phyloP scores from a whole-genome alignment of 2,329 filamentous ascomycete genomes.

The Proliferodiscus dingleyae region DNA sequence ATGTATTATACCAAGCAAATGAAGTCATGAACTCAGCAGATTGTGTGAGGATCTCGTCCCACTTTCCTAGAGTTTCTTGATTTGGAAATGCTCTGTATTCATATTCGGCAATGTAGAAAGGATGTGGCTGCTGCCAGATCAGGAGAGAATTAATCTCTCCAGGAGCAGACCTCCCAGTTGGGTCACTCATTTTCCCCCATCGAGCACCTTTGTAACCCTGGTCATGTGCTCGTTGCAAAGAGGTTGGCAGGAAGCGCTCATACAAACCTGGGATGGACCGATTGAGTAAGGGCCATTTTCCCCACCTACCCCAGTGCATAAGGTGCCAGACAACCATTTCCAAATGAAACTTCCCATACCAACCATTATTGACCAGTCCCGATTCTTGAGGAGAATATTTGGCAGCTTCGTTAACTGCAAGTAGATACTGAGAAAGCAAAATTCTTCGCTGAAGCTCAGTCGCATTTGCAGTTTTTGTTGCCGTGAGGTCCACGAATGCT shows the following conservation, averaged over 20 bases:
- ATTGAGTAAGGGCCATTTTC: slow-evolving; percentile 34
- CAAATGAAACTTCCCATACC: slow-evolving; percentile 43
- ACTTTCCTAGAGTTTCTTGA: slow-evolving; percentile 41
- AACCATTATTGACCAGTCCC: slow-evolving; percentile 42
- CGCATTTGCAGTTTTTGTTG: slow-evolving; percentile 33
- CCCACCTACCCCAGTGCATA: slow-evolving; percentile 38
- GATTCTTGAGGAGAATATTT: slow-evolving; percentile 39
- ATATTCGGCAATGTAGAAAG: slow-evolving; percentile 53
- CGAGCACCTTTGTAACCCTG: slow-evolving; percentile 37
- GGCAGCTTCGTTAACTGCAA: slow-evolving; percentile 39
- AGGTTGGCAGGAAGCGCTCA: slow-evolving; percentile 31
- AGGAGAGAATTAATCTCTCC: slow-evolving; percentile 57
- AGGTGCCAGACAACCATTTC: slow-evolving; percentile 42
- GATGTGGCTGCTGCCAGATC: slow-evolving; percentile 59
- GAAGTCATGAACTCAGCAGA: slow-evolving; percentile 56
- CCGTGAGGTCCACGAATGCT: slow-evolving; percentile 39
- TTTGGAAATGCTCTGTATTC: slow-evolving; percentile 42
- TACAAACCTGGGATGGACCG: slow-evolving; percentile 36
- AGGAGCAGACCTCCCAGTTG: slow-evolving; percentile 49
- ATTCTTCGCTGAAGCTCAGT: slow-evolving; percentile 41
- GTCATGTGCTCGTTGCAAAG: slow-evolving; percentile 27
- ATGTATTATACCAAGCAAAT: slow-evolving; percentile 50
- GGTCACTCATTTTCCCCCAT: slow-evolving; percentile 54
- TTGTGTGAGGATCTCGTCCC: slow-evolving; percentile 47
- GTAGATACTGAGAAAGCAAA: slow-evolving; percentile 40